phyloP scores from a whole-genome alignment of 2,329 filamentous ascomycete genomes.

The Camptophora hylomeconis region DNA sequence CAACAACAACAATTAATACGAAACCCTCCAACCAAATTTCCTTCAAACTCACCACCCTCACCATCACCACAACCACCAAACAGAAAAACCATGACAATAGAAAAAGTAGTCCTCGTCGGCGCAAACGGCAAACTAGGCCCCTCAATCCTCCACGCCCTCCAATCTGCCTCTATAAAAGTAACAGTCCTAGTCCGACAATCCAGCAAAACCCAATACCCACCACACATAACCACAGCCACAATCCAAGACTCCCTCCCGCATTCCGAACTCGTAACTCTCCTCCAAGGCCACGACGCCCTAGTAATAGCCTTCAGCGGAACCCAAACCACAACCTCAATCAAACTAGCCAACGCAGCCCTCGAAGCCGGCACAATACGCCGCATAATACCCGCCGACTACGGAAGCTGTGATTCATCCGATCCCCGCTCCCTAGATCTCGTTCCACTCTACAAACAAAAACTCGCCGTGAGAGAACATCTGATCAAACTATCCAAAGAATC shows the following conservation, averaged over 20 bases:
- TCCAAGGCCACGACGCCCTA: constrained; percentile 6
- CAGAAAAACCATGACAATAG: constrained; percentile 2
- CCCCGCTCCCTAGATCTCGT: constrained; percentile 13
- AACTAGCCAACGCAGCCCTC: constrained; percentile 5
- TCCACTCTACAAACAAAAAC: constrained; percentile 21
- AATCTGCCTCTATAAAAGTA: constrained; percentile 1
- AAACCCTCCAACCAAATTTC: too few species aligned
- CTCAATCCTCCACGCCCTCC: constrained; percentile 3
- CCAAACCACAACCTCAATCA: constrained; percentile 3
- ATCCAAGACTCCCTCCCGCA: constrained; percentile 3
- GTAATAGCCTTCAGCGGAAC: constrained; percentile 4
- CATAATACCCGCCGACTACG: constrained; percentile 9
- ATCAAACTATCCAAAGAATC: constrained; percentile 15
- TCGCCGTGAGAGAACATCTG: constrained; percentile 18
- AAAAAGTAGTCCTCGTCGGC: constrained; percentile 4
- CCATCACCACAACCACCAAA: too few species aligned
- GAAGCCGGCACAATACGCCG: constrained; percentile 5
- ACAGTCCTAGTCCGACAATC: constrained; percentile 5
- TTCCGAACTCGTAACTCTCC: constrained; percentile 4
- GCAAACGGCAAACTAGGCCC: constrained; percentile 5
- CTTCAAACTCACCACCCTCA: too few species aligned
- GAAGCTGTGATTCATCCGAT: constrained; percentile 6
- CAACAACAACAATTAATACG: too few species aligned
- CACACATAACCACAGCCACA: constrained; percentile 1
- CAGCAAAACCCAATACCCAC: constrained; percentile 5